phyloP scores from a whole-genome alignment of 805 yeast species.

The Myxozyma vanderwaltii region DNA sequence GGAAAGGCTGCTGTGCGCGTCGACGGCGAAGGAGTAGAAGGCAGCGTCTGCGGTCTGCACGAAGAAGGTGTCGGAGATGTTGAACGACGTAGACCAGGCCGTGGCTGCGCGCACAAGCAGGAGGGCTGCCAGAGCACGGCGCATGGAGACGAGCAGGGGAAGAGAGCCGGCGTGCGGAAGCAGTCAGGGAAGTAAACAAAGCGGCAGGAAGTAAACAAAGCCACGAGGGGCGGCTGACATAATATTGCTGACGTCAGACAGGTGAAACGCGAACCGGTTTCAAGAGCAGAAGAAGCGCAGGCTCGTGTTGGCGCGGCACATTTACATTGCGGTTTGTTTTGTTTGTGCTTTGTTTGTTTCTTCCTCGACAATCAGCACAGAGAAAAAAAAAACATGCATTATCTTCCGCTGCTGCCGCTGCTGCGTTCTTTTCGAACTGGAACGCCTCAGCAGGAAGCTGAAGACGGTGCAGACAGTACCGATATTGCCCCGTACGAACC shows the following conservation, averaged over 20 bases:
- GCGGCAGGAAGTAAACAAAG: not conserved
- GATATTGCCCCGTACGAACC: too few relatives aligned
- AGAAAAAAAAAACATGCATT: constrained; percentile 19
- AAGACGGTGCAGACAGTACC: too few relatives aligned
- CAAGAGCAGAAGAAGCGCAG: too few relatives aligned
- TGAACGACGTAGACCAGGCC: constrained; percentile 27
- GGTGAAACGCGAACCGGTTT: too few relatives aligned
- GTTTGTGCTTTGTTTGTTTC: too few relatives aligned
- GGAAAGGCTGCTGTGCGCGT: not conserved
- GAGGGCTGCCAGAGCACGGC: not conserved
- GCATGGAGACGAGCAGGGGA: not conserved
- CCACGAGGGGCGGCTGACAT: too few relatives aligned
- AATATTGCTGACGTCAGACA: not conserved
- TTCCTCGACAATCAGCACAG: not conserved
- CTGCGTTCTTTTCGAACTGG: constrained; percentile 27
- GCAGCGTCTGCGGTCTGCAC: constrained; percentile 20
- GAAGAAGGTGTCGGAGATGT: constrained; percentile 17
- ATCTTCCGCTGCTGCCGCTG: constrained; percentile 28
- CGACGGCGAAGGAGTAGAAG: constrained; percentile 16
- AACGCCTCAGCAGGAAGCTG: too few relatives aligned
- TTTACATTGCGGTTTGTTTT: too few relatives aligned
- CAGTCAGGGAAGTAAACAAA: not conserved
- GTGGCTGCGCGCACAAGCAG: not conserved
- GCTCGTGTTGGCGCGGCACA: too few relatives aligned
- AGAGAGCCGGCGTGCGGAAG: too few relatives aligned